Percentiles rank a stretch among this genome's conserved stretches.
These are phyloP conservation scores for Geotrichum fermentans DNA, from an alignment of 1,139 yeast species.

Conservation along the genomic window DNA sequence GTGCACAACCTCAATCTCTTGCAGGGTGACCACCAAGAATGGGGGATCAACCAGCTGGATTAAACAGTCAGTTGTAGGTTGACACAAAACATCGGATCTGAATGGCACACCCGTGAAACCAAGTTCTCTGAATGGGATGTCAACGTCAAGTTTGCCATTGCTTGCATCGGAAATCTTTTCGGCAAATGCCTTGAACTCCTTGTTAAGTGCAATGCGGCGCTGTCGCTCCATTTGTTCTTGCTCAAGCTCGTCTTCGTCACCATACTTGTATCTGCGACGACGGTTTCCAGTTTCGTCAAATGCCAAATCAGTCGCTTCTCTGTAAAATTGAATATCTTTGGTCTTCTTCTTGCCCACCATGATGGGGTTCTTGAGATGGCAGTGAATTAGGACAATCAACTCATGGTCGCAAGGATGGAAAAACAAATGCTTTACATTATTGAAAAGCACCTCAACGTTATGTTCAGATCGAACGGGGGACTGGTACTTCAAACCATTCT, in stretches of 20 bases:
- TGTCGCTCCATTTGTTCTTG: slow-evolving; percentile 98
- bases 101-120: slow-evolving; percentile 98
- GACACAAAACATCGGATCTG: slow-evolving; percentile 88
- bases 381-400: slow-evolving; percentile 84
- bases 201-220: slow-evolving; percentile 83
- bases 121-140: slow-evolving; percentile 89
- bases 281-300: slow-evolving; percentile 97
- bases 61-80: slow-evolving; percentile 96
- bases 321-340: slow-evolving; percentile 88
- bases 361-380: slow-evolving; percentile 86
- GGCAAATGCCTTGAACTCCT: slow-evolving; percentile 84
- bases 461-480: slow-evolving; percentile 79
- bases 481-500: slow-evolving; percentile 92
- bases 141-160: slow-evolving; percentile 67
- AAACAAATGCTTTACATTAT: slow-evolving; percentile 86
- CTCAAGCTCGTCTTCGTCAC: slow-evolving; percentile 97
- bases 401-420: slow-evolving; percentile 97
- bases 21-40: slow-evolving; percentile 81
- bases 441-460: slow-evolving; percentile 78
- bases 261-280: slow-evolving; percentile 83
- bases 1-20: slow-evolving; percentile 91
- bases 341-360: slow-evolving; percentile 96
- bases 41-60: slow-evolving; percentile 94
- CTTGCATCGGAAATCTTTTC: slow-evolving; percentile 88
- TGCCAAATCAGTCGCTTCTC: slow-evolving; percentile 95